Evolutionary conservation across 257 asterid species (phyloP).

Genomic region (Asclepias syriaca): DNA sequence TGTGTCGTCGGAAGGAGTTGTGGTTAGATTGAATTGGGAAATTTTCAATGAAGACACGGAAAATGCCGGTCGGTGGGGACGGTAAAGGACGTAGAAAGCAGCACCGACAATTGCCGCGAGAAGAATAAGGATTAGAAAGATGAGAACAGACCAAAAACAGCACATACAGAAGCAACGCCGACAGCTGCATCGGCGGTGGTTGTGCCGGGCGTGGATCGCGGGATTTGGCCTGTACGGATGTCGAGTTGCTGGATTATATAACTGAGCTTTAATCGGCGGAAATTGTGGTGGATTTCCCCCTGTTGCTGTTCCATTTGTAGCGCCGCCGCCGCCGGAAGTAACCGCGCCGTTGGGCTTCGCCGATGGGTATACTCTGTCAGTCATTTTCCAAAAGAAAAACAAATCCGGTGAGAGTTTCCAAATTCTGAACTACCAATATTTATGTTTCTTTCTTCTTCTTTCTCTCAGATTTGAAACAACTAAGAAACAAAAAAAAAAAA

Average conservation of each 20-base stretch:
- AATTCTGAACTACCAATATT: constrained; percentile 11
- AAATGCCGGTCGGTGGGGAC: constrained; percentile 62
- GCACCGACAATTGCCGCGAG: constrained; percentile 62
- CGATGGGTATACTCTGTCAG: constrained; percentile 41
- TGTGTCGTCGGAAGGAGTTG: constrained; percentile 59
- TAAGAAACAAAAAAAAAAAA: not conserved
- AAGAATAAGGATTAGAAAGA: constrained; percentile 43
- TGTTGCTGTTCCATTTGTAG: constrained; percentile 11
- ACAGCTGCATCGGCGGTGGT: constrained; percentile 30
- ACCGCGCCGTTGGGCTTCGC: constrained; percentile 36
- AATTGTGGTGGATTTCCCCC: constrained; percentile 16
- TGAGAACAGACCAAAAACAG: constrained; percentile 37
- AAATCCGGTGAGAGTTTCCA: not conserved
- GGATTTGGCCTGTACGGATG: constrained; percentile 34
- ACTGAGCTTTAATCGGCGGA: constrained; percentile 28
- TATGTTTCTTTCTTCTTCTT: not conserved
- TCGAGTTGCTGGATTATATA: constrained; percentile 29
- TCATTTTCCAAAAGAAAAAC: constrained; percentile 18
- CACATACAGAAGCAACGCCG: constrained; percentile 40
- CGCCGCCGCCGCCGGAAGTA: constrained; percentile 8
- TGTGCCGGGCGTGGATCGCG: constrained; percentile 19
- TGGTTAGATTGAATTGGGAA: constrained; percentile 61
- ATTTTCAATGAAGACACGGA: constrained; percentile 60
- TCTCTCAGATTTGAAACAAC: not conserved
- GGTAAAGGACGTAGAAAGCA: constrained; percentile 66